Base-by-base conservation (phyloP, 257 asterid species). In the Salvia miltiorrhiza region DNA sequence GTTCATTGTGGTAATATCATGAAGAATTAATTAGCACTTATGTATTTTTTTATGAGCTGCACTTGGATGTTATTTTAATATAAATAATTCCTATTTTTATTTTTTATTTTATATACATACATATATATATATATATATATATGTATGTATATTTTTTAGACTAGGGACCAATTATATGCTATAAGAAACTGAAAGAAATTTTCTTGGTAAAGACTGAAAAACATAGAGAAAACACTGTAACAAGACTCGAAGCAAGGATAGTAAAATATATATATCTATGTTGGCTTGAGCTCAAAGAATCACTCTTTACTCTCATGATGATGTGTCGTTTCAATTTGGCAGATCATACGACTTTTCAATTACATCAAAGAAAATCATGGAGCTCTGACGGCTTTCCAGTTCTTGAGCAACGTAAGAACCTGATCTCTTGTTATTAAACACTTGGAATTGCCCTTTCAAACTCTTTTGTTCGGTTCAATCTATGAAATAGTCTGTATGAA, bases 281-380 rank as follows among this genome's bases (percentile, higher is more conserved):
- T 69, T 74, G 66, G 57, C 21, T 39, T 65, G 54, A 57, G 55
- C 66, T 39, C 54, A 61, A 20, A 41, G 19, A 47, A 19, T 58
- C 73, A 39, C 41, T 76, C 56, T 73, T 54, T 9, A 26, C 55
- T 76, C 24, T 70, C 70, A 75, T 85, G 61, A 73, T 72, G 23
- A 66, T 64, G 48, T 73, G 55, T 26, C 44, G 53, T 26, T 78
- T 72, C 63, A 66, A 56, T 77, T 72, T 79, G 73, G 71, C 97
- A 94, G 99, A 83, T 87, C 43, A 89, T 91, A 71, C 88, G 88
- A 13, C 97, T 94, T 78, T 94, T 94, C 84, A 72, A 75, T 74
- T 81, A 87, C 82, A 81, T 91, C 76, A 81, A 94, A 88, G 93
- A 94, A 76, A 83, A 91, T 67, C 95, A 85, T 48, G 99, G 99